phyloP scores from a whole-genome alignment of 2,329 filamentous ascomycete species.

The Penicillium sp. region DNA sequence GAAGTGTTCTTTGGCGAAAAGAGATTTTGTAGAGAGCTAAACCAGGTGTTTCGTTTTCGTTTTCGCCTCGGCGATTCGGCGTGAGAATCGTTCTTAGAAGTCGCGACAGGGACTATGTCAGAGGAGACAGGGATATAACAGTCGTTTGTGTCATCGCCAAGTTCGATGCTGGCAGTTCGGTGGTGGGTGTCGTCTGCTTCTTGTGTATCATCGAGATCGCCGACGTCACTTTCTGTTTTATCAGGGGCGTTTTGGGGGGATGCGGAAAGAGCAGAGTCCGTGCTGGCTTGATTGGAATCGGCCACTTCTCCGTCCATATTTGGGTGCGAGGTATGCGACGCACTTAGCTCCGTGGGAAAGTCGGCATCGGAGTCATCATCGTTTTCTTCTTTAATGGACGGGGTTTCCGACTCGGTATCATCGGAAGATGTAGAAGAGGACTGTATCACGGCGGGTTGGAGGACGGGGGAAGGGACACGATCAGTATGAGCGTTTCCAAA shows the following conservation, averaged over 20 bases:
- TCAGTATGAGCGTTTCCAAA: conserved; percentile 7
- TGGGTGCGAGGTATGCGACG: not conserved
- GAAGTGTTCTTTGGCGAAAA: conserved; percentile 18
- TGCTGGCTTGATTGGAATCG: not conserved
- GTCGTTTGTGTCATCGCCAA: conserved; percentile 31
- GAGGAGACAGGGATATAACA: not conserved
- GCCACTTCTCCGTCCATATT: not conserved
- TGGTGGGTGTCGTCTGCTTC: conserved; percentile 24
- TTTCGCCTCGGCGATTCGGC: not conserved
- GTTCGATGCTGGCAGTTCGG: conserved; percentile 40
- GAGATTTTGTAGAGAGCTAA: conserved; percentile 29
- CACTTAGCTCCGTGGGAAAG: not conserved
- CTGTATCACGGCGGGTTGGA: not conserved
- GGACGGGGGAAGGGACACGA: not conserved
- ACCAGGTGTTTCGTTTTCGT: conserved; percentile 27
- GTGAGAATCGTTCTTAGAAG: conserved; percentile 8
- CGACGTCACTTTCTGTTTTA: not conserved
- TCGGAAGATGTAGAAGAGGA: not conserved
- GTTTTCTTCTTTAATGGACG: not conserved
- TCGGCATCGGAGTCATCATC: not conserved
- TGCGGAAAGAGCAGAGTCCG: not conserved
- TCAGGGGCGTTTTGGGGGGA: not conserved
- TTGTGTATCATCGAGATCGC: conserved; percentile 13
- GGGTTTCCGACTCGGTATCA: not conserved
- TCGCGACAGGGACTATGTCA: not conserved